Evolutionary conservation across 129 eudicot species (phyloP).

Genomic region (Erigeron canadensis): DNA sequence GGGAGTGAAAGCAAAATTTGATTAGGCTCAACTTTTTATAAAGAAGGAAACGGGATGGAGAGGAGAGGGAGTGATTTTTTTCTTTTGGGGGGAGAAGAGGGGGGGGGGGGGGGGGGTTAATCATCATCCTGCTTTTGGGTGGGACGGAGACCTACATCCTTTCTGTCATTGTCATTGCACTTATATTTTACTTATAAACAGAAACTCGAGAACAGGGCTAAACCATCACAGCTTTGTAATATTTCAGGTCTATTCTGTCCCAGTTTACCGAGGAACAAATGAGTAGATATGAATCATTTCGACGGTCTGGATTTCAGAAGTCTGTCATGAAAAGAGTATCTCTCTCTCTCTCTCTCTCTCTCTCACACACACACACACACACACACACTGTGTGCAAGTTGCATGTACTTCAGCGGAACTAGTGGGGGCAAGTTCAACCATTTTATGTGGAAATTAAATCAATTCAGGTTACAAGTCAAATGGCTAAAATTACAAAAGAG

Average conservation of each 20-base stretch:
- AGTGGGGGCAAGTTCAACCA: neutral
- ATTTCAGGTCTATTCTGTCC: constrained; percentile 67
- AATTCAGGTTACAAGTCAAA: neutral
- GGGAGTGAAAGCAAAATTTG: too few species aligned
- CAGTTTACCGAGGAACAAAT: constrained; percentile 88
- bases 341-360: neutral
- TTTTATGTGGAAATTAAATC: neutral
- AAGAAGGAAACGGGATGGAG: too few species aligned
- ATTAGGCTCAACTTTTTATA: too few species aligned
- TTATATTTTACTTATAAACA: too few species aligned
- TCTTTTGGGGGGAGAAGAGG: too few species aligned
- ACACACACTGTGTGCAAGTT: too few species aligned
- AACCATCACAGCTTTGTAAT: neutral
- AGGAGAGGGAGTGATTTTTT: too few species aligned
- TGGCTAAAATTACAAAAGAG: neutral
- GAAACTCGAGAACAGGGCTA: too few species aligned
- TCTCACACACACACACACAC: neutral
- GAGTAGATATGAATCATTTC: constrained; percentile 92
- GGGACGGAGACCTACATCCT: too few species aligned
- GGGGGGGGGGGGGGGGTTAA: too few species aligned
- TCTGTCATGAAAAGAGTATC: constrained; percentile 94
- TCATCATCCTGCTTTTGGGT: too few species aligned
- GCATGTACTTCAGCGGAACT: neutral
- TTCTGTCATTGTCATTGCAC: too few species aligned
- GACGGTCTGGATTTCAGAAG: constrained; percentile 96